Conservation (phyloP, 768 basidiomycete species). For the Boletus sp. region DNA sequence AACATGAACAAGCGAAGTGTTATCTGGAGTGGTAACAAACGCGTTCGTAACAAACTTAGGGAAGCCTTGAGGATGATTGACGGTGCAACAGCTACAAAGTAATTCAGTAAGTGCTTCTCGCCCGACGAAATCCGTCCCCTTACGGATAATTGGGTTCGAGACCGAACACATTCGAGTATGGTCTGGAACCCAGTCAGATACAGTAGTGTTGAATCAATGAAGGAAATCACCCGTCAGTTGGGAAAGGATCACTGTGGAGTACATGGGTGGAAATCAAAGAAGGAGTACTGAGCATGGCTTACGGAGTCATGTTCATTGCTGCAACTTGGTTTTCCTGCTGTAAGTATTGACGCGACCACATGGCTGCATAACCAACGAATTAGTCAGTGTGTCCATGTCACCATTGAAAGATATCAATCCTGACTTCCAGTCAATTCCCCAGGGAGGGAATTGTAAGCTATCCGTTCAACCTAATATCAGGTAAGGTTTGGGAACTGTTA, state of each 20-base stretch:
- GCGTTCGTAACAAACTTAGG: slow-evolving; percentile 54
- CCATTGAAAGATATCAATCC: background rate
- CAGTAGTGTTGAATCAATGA: background rate
- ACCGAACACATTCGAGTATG: slow-evolving; percentile 4
- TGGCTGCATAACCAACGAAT: slow-evolving; percentile 34
- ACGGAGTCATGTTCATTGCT: slow-evolving; percentile 55
- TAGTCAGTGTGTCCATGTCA: background rate
- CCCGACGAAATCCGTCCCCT: background rate
- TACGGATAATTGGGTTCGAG: slow-evolving; percentile 4
- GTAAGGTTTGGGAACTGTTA: background rate
- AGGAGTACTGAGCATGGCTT: slow-evolving; percentile 3
- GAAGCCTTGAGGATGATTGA: slow-evolving; percentile 55
- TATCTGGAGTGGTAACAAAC: slow-evolving; percentile 35
- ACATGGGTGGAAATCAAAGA: background rate
- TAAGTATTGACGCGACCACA: slow-evolving; percentile 60
- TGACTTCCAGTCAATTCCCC: background rate
- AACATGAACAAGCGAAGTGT: slow-evolving; percentile 44
- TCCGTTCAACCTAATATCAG: background rate
- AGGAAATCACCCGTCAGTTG: background rate
- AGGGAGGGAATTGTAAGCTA: background rate
- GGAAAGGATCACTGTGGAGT: background rate
- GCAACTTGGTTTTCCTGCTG: slow-evolving; percentile 61
- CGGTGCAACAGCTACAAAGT: slow-evolving; percentile 44
- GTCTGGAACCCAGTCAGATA: background rate
- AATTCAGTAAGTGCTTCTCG: background rate